Conservation (phyloP, 176 grass and related monocot species). For the Microstegium vimineum region DNA sequence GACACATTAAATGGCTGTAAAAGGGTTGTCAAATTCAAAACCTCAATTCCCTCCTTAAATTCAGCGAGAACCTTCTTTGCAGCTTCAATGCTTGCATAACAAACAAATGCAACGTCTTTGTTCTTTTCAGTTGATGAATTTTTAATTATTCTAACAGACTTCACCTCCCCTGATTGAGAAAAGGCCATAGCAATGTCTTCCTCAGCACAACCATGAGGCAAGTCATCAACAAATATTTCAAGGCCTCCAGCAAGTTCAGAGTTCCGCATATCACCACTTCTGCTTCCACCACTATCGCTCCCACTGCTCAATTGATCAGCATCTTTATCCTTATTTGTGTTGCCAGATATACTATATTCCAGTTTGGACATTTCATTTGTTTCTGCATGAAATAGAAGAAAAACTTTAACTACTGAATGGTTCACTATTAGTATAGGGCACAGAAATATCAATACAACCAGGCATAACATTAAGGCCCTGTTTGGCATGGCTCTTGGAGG, state of each 20-base stretch:
- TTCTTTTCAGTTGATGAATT: slow-evolving; percentile 37
- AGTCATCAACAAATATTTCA: slow-evolving; percentile 66
- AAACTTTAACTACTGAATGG: background rate
- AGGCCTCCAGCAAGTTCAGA: slow-evolving; percentile 34
- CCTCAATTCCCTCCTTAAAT: slow-evolving; percentile 77
- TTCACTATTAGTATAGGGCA: background rate
- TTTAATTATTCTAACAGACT: slow-evolving; percentile 59
- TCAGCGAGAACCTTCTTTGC: slow-evolving; percentile 66
- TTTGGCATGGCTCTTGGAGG: background rate
- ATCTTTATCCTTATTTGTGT: background rate
- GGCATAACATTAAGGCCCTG: background rate
- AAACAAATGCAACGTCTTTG: slow-evolving; percentile 62
- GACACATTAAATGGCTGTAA: slow-evolving; percentile 2
- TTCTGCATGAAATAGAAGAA: slow-evolving; percentile 26
- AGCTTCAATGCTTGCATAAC: slow-evolving; percentile 50
- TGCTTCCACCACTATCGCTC: slow-evolving; percentile 9
- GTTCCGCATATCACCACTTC: slow-evolving; percentile 9
- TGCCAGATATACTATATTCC: slow-evolving; percentile 4
- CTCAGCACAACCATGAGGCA: slow-evolving; percentile 56
- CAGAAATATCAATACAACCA: background rate
- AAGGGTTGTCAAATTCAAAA: slow-evolving; percentile 32
- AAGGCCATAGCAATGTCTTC: slow-evolving; percentile 62
- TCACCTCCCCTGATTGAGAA: slow-evolving; percentile 58
- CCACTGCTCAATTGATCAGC: slow-evolving; percentile 12
- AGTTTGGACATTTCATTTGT: slow-evolving; percentile 11